Evolutionary conservation across 2,329 filamentous ascomycete species (phyloP).

Genomic region (Phaeosphaeria sp.): DNA sequence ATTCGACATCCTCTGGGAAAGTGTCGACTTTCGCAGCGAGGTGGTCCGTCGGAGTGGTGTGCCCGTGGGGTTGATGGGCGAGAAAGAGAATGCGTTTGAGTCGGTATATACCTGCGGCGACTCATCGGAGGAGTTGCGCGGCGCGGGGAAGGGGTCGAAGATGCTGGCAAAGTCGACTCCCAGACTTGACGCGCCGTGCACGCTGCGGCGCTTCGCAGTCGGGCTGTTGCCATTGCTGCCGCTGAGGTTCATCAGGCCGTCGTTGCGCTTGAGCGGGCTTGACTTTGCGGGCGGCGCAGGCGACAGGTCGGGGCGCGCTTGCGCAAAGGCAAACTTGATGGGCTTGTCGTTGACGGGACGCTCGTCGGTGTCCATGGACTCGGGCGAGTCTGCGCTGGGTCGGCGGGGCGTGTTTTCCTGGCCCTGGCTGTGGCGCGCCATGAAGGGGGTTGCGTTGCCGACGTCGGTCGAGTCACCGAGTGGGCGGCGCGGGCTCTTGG

Average conservation of each 20-base stretch:
- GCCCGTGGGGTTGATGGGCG: slow-evolving; percentile 36
- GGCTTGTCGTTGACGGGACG: slow-evolving; percentile 51
- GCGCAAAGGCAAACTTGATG: slow-evolving; percentile 56
- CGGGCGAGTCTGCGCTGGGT: slow-evolving; percentile 30
- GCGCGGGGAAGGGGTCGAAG: slow-evolving; percentile 66
- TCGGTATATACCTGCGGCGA: slow-evolving; percentile 34
- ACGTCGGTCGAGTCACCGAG: slow-evolving; percentile 74
- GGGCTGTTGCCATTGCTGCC: slow-evolving; percentile 81
- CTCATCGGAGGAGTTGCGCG: slow-evolving; percentile 26
- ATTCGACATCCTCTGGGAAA: slow-evolving; percentile 76
- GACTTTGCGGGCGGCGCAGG: slow-evolving; percentile 64
- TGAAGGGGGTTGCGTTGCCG: slow-evolving; percentile 68
- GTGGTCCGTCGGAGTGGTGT: slow-evolving; percentile 60
- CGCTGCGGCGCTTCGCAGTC: slow-evolving; percentile 86
- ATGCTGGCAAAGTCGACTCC: slow-evolving; percentile 71
- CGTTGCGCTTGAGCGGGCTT: slow-evolving; percentile 90
- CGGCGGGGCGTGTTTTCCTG: slow-evolving; percentile 54
- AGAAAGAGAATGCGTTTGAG: slow-evolving; percentile 28
- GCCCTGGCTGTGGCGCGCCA: slow-evolving; percentile 55
- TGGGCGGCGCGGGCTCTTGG: slow-evolving; percentile 79
- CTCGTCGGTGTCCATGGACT: slow-evolving; percentile 51
- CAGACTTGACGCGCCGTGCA: slow-evolving; percentile 74
- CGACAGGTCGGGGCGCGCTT: slow-evolving; percentile 31
- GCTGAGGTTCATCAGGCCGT: slow-evolving; percentile 87
- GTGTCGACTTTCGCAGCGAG: slow-evolving; percentile 82